Evolutionary conservation across 2,329 filamentous ascomycete genomes (phyloP), one percentile per base, ranked within the genome.

Genomic region (Dichotomopilus funicola): DNA sequence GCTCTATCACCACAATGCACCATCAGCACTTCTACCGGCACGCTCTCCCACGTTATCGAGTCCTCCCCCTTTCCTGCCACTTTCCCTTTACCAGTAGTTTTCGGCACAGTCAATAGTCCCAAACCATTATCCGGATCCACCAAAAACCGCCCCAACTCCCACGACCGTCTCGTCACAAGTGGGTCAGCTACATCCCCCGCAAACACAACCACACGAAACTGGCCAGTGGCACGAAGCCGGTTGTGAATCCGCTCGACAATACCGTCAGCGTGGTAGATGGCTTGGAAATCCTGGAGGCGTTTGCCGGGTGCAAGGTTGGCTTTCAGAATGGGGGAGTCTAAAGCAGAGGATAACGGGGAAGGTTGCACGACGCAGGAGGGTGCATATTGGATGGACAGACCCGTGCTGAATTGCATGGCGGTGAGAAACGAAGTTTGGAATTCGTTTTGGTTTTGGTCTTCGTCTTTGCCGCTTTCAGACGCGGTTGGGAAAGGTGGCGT

Each of bases 321-420:
- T 40, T 60, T 60, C n/a, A n/a, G n/a, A n/a, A n/a, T n/a, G n/a
- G n/a, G n/a, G n/a, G n/a, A n/a, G n/a, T n/a, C n/a, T n/a, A n/a
- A n/a, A n/a, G n/a, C n/a, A n/a, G n/a, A n/a, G n/a, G n/a, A n/a
- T n/a, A 27, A 27, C 3, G 19, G 19, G 19, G 42, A 51, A 5
- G 54, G 36, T 13, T 56, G 55, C 5, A 60, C 58, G 5, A 27
- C 53, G 33, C 53, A 56, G 2, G 56, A 58, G 8, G 36, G 48
- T 6, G 53, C 50, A 4, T 59, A 60, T 6, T 56, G 56, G 12
- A 56, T 60, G 1, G 56, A 60, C 4, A 60, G 10, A 0, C 56
- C 58, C 1, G 56, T 60, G 3, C 53, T 56, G 46, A 58, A 59
- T 10, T 59, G 56, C 53, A 60, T 58, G 1, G 51, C 58, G 0